Base-by-base conservation (phyloP, 139 green algal species). In the Asterochloris erici region DNA sequence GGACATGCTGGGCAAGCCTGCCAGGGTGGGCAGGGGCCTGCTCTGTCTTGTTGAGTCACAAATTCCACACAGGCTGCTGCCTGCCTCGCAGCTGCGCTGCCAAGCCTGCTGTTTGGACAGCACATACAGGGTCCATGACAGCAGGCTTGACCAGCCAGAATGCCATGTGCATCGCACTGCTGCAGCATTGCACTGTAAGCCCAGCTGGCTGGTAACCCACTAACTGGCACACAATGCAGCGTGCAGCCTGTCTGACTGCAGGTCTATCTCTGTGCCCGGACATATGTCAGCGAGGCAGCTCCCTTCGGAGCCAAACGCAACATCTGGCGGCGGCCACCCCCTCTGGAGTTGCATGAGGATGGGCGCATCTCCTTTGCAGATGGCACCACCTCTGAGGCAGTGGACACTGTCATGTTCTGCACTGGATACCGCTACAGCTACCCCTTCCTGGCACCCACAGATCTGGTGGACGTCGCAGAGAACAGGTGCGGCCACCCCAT, bases 341-440 rank as follows among this genome's bases (percentile, higher is more conserved):
- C 88, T 12, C 21, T n/a, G n/a, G 60, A 77, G 29, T 78, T 94
- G 62, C 29, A 68, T 24, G 47, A 74, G 23, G 88, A 92, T 71
- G 86, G 90, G 24, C 77, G 73, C 15, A 86, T 90, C 1, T 63
- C 69, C 0, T 92, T 93, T 66, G 79, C 81, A 62, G 87, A 88
- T 73, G 91, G 90, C 21, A 73, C 63, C 9, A 68, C 15, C 1
- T 47, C 84, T 0, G 54, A 82, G 14, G n/a, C 78, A 15, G 79
- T 95, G 29, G 89, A 95, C 68, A 54, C 64, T 14, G 79, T 94
- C 19, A 79, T 95, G 71, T 92, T 89, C 63, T 87, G 81, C 79
- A 94, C 91, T 63, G 90, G 91, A 66, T 95, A 95, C 79, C 24
- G 79, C 14, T 95, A 95, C 74, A 78, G 24, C 26, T 93, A 94